Base-by-base conservation (phyloP, 441 rosid genomes). In the Syzygium syzygioides region DNA sequence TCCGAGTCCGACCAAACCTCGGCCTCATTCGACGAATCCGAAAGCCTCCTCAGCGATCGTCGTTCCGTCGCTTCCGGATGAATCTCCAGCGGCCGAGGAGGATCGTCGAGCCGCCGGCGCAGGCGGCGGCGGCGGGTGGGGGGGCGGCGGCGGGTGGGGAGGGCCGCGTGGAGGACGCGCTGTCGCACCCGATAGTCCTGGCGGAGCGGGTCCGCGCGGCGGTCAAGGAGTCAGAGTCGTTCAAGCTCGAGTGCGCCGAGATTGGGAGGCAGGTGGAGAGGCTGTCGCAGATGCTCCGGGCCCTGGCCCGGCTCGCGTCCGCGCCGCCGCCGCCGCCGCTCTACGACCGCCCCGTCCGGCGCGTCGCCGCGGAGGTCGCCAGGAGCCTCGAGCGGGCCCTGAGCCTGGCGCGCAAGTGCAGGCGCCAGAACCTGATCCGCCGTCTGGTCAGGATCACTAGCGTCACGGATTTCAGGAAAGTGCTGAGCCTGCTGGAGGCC, bases 271-370 rank as follows among this genome's bases (percentile, higher is more conserved):
- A 91, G 84, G 94, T 89, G 45, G 96, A 94, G 91, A 92, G 95
- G 90, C 94, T 95, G 37, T 90, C 94, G 41, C 95, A 93, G 41
- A 93, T 93, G 93, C 96, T 94, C 26, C 92, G 95, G 19, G 84
- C 88, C 32, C 92, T 94, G n/a, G 94, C 90, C 56, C 94, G 97
- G 3, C 92, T 91, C 41, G 87, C 93, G 50, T 57, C 92, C n/a
- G 48, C 91, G 60, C 79, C 2, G 86, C 45, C 92, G 56, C 85
- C 92, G 56, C 85, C 90, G 56, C 86, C 90, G 32, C 89, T 95
- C 41, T 94, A 95, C 62, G 97, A 94, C 62, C 96, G 95, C 4
- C 97, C 97, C 86, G 89, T 94, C 89, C 95, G 95, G 52, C 87
- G 96, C 9, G 94, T 95, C 30, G 37, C 91, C 86, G 88, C 93